Base-by-base conservation (phyloP, 176 grass and related monocot genomes). In the Stipa capillata region DNA sequence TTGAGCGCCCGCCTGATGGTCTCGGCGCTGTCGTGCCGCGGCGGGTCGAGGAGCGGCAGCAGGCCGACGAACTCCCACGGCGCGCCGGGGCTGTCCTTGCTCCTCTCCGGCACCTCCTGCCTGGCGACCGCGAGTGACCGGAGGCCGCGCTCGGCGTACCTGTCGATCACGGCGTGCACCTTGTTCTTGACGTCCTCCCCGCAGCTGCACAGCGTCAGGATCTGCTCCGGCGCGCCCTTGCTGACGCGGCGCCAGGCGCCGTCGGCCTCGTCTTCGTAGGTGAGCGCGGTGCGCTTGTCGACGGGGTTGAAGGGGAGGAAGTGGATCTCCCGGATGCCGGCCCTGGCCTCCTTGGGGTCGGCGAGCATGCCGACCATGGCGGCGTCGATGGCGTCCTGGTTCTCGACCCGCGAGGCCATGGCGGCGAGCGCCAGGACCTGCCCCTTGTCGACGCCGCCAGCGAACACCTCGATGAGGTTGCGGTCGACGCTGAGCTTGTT, bases 201-300 rank as follows among this genome's bases (percentile, higher is more conserved):
- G 76, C 92, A 93, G 2, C 80, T 66, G 83, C 97, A 96, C 2
- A 99, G 90, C 8, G 8, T 69, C 79, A 95, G 24, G 59, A 99
- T 95, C 88, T 99, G 97, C 85, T 99, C 97, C 0, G 97, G 97
- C 17, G 97, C 88, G n/a, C 97, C 97, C 90, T 99, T 96, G 81
- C 97, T 96, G 73, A 72, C 85, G 7, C 97, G 90, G 86, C 93
- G 92, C 90, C 97, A 99, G 6, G 32, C 82, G 35, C 48, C 82
- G 43, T 85, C 54, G 20, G 53, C 45, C 42, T 1, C 11, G 68
- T 81, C 61, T 13, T 77, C 7, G 60, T 99, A 99, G 55, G 97
- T 96, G 57, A 99, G 90, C 41, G 97, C 97, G 69, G 97, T 99
- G 78, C 97, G 89, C 82, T 99, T 99, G 71, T 96, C 92, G 1